These are phyloP conservation scores for Dactylonectria estremocensis DNA, from an alignment of 2,329 filamentous ascomycete species.

Conservation along the genomic window DNA sequence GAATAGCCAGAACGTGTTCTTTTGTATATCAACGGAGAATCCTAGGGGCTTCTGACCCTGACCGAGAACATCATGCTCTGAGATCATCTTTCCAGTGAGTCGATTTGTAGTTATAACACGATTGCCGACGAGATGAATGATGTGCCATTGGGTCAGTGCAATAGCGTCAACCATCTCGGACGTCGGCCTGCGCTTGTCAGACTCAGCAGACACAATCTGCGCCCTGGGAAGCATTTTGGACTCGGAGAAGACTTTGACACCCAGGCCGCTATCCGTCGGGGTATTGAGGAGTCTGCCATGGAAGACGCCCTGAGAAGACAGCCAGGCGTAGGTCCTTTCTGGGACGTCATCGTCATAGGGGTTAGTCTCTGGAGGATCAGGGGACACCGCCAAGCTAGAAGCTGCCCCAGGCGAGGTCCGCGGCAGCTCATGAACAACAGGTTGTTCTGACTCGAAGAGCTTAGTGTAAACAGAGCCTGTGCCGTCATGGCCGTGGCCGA, in stretches of 20 bases:
- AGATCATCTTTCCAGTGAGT: conserved; percentile 87
- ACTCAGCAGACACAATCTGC: conserved; percentile 79
- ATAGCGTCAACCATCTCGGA: conserved; percentile 85
- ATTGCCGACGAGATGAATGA: conserved; percentile 86
- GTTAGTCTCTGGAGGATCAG: conserved; percentile 74
- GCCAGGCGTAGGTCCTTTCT: conserved; percentile 90
- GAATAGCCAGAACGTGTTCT: conserved; percentile 98
- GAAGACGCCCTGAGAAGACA: conserved; percentile 88
- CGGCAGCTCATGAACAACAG: conserved; percentile 80
- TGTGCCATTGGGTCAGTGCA: conserved; percentile 93
- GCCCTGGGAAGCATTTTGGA: conserved; percentile 83
- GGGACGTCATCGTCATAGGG: conserved; percentile 72
- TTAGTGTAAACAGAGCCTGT: conserved; percentile 88
- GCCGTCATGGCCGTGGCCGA: conserved; percentile 83
- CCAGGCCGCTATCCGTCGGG: conserved; percentile 73
- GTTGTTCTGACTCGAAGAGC: conserved; percentile 90
- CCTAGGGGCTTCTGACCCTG: conserved; percentile 85
- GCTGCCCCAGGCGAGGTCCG: conserved; percentile 67
- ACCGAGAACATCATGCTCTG: conserved; percentile 89
- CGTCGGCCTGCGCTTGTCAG: conserved; percentile 74
- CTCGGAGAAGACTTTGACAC: conserved; percentile 82
- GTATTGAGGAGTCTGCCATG: conserved; percentile 83
- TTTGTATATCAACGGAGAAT: conserved; percentile 89
- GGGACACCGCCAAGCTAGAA: conserved; percentile 82
- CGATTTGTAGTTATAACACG: conserved; percentile 89